Percentiles rank a stretch among this genome's conserved stretches.
phyloP scores from a whole-genome alignment of 2,329 filamentous ascomycete genomes.

The Trichoderma cornu-damae region DNA sequence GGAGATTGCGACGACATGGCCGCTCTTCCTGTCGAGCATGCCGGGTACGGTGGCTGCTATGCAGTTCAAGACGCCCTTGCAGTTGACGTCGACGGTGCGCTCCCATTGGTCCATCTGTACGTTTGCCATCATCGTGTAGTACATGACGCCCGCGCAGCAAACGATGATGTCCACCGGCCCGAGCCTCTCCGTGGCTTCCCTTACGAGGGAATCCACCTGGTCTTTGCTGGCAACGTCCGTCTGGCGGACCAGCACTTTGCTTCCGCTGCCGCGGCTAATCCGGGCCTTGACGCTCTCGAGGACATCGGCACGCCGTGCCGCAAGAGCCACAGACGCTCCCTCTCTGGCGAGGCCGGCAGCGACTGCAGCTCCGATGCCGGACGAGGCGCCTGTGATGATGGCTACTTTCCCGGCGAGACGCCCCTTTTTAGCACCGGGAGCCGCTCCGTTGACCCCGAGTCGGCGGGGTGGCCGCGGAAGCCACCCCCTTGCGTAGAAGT shows the following conservation, averaged over 20 bases:
- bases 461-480: conserved; percentile 57
- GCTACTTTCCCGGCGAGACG: conserved; percentile 65
- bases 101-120: conserved; percentile 70
- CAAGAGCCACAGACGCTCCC: conserved; percentile 67
- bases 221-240: conserved; percentile 67
- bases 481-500: conserved; percentile 79
- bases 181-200: conserved; percentile 53
- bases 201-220: conserved; percentile 63
- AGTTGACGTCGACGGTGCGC: conserved; percentile 78
- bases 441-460: conserved; percentile 31
- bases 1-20: conserved; percentile 76
- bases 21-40: conserved; percentile 64
- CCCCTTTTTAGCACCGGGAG: conserved; percentile 36
- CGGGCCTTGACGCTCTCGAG: conserved; percentile 62
- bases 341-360: conserved; percentile 63
- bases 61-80: conserved; percentile 73
- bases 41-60: conserved; percentile 62
- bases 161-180: conserved; percentile 75
- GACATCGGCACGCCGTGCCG: conserved; percentile 63
- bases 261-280: conserved; percentile 48
- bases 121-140: conserved; percentile 84
- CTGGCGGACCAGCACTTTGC: conserved; percentile 61
- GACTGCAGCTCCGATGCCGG: conserved; percentile 72
- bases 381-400: conserved; percentile 73
- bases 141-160: conserved; percentile 79